Evolutionary conservation across 140 eudicot species (phyloP).

Genomic region (Bidens hawaiensis): DNA sequence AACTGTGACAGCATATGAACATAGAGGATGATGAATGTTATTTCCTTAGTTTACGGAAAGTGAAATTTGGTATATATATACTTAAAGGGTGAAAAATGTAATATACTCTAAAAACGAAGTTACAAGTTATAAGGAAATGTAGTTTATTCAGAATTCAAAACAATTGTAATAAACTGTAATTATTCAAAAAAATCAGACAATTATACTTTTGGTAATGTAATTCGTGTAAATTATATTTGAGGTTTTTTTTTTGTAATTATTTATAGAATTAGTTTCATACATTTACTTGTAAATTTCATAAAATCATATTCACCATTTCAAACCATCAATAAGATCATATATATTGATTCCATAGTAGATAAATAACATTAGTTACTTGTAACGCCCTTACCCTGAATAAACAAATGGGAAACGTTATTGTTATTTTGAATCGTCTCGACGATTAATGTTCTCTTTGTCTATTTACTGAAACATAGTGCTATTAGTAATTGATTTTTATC

Average conservation of each 20-base stretch:
- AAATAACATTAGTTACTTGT: not conserved
- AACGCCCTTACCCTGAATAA: not conserved
- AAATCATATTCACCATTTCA: not conserved
- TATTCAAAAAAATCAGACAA: too few species aligned
- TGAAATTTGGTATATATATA: too few species aligned
- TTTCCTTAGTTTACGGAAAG: too few species aligned
- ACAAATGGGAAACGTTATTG: not conserved
- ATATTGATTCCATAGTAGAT: not conserved
- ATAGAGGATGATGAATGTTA: too few species aligned
- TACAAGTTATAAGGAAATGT: too few species aligned
- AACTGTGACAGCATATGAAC: too few species aligned
- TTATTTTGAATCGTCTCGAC: not conserved
- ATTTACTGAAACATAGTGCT: not conserved
- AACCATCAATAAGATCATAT: not conserved
- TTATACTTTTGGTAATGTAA: too few species aligned
- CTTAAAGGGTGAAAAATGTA: too few species aligned
- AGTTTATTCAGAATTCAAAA: too few species aligned
- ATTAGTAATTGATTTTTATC: not conserved
- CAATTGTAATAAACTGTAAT: too few species aligned
- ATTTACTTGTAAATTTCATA: not conserved
- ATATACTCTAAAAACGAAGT: too few species aligned
- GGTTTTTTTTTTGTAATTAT: not conserved
- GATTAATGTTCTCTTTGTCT: not conserved
- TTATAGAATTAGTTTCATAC: not conserved
- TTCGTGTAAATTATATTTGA: not conserved